Evolutionary conservation across 495 filamentous ascomycete genomes (phyloP), one percentile per base, ranked within the genome.

Genomic region (Echria macrotheca): DNA sequence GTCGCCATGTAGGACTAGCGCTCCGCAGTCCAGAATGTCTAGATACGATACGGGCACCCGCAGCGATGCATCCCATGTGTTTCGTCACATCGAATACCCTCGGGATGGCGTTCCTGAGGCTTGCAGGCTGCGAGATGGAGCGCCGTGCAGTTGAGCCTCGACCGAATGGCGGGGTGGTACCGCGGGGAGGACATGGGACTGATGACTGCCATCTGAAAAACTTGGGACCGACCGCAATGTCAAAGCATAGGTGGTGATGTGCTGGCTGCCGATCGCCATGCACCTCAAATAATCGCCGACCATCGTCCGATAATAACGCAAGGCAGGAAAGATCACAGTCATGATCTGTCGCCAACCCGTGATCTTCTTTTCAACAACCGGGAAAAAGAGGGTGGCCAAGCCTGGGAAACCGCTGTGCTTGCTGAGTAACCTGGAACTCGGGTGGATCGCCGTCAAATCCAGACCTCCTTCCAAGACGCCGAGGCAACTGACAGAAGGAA

Each of bases 21-120:
- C 28, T 31, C 36, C 29, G n/a, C n/a, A n/a, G 12, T 23, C 32
- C 42, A 32, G 15, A 11, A 32, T 44, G 42, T 44, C 42, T 44
- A 32, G 21, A n/a, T 8, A 31, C 26, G 42, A 44, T 19, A 44
- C 42, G 25, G 42, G 17, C 26, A 22, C 26, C 25, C n/a, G n/a
- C n/a, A n/a, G n/a, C n/a, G n/a, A n/a, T 44, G 42, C 42, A 44
- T 44, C 24, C 42, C 19, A 15, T 17, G 15, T 44, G 42, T 44
- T 44, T 44, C 42, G 42, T 19, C 23, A 8, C n/a, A 29, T 3
- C 40, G n/a, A 4, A 44, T 39, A 17, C 5, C 7, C 33, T 37
- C 18, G 25, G 39, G 39, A 12, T 12, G 18, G 10, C 7, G 9
- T 8, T 42, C 15, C 39, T 42, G 39, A 22, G 21, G 12, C 10